phyloP scores from a whole-genome alignment of 345 rosid genomes.

The Corymbia maculata region DNA sequence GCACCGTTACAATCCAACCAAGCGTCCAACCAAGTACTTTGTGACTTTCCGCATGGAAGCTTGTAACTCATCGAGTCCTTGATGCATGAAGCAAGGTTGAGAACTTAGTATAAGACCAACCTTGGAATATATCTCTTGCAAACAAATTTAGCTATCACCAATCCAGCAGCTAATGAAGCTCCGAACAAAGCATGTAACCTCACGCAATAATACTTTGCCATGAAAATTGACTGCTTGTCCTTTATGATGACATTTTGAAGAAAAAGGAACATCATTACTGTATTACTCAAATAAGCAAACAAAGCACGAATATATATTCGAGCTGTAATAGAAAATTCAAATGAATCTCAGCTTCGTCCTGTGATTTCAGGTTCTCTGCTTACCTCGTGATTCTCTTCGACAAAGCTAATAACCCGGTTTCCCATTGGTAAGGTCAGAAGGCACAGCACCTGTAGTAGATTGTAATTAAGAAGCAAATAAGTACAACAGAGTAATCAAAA shows the following conservation, averaged over 20 bases:
- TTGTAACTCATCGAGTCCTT: not conserved
- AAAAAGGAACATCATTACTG: not conserved
- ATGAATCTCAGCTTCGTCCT: not conserved
- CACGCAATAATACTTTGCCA: conserved; percentile 93
- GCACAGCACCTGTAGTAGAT: conserved; percentile 44
- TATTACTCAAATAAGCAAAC: not conserved
- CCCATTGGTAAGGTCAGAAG: conserved; percentile 68
- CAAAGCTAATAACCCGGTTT: conserved; percentile 47
- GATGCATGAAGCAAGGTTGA: not conserved
- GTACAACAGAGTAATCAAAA: not conserved
- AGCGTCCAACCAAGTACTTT: not conserved
- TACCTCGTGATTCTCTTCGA: conserved; percentile 69
- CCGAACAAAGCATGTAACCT: conserved; percentile 72
- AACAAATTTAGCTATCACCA: conserved; percentile 32
- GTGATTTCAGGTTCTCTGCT: not conserved
- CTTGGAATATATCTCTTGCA: not conserved
- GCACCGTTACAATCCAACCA: not conserved
- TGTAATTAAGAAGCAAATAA: not conserved
- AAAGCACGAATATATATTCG: not conserved
- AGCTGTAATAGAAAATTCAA: not conserved
- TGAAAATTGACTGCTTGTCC: conserved; percentile 73
- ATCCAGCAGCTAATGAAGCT: conserved; percentile 70
- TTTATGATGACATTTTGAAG: not conserved
- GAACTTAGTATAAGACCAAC: conserved; percentile 1
- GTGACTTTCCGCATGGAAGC: not conserved